These are phyloP conservation scores for Auriculariales sp. DNA, from an alignment of 768 basidiomycete genomes.

Conservation along the genomic window DNA sequence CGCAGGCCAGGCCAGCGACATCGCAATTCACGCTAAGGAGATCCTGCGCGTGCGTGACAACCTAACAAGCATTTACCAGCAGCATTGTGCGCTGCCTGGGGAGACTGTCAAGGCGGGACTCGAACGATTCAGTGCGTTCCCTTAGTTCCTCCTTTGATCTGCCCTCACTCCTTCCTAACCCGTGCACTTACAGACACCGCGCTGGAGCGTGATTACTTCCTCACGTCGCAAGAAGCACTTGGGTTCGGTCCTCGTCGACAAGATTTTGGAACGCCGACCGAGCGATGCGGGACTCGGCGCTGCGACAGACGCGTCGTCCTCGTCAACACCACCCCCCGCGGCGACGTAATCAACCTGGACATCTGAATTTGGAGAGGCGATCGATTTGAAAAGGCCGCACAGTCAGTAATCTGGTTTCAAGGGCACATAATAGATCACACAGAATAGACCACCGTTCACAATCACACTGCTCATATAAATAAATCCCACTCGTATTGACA, in stretches of 20 bases:
- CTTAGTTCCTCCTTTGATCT: neutral
- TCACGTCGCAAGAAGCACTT: slow-evolving; percentile 86
- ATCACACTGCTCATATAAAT: no score
- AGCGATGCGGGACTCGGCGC: neutral
- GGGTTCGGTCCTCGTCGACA: slow-evolving; percentile 89
- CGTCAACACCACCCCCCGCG: no score
- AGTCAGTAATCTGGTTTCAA: no score
- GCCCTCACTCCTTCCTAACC: slow-evolving; percentile 6
- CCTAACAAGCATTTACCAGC: slow-evolving; percentile 79
- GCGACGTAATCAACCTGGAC: no score
- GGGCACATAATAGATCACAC: no score
- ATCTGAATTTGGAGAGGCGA: no score
- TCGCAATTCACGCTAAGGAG: slow-evolving; percentile 94
- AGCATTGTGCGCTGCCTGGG: slow-evolving; percentile 56
- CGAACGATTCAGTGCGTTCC: slow-evolving; percentile 58
- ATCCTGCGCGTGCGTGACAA: slow-evolving; percentile 78
- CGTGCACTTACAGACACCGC: slow-evolving; percentile 48
- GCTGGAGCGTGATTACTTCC: slow-evolving; percentile 88
- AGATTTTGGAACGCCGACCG: slow-evolving; percentile 50
- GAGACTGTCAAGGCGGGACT: slow-evolving; percentile 53
- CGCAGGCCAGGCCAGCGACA: slow-evolving; percentile 89
- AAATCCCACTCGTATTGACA: no score
- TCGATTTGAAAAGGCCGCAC: no score
- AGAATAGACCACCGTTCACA: no score
- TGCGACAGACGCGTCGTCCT: no score